Percentiles rank a stretch among this genome's conserved stretches.
Evolutionary conservation across 768 basidiomycete species (phyloP).

Genomic region (Coprinellus micaceus): DNA sequence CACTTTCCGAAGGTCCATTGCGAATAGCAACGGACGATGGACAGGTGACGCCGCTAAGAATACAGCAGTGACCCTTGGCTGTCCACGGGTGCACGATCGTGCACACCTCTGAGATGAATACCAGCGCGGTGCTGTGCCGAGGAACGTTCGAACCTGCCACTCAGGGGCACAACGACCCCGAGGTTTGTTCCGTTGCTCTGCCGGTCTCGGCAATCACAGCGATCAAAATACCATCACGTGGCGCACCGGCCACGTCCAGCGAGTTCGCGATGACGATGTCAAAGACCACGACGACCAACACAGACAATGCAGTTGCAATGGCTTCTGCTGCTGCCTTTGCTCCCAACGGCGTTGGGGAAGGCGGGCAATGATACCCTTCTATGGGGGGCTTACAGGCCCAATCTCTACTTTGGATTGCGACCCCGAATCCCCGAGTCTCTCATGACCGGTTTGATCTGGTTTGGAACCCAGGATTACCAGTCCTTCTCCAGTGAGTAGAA

Average conservation of each 20-base stretch:
- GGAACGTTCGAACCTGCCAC: neutral
- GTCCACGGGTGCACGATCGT: no score
- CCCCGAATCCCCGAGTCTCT: conserved; percentile 85
- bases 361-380: conserved; percentile 53
- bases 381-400: conserved; percentile 88
- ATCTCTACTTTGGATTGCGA: conserved; percentile 91
- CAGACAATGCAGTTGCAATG: conserved; percentile 40
- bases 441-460: conserved; percentile 93
- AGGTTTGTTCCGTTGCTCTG: neutral
- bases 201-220: neutral
- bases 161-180: neutral
- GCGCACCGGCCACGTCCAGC: conserved; percentile 5
- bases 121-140: neutral
- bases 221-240: conserved; percentile 6
- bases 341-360: conserved; percentile 34
- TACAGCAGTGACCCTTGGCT: no score
- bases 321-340: conserved; percentile 44
- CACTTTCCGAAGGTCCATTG: neutral
- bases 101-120: no score
- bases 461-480: conserved; percentile 81
- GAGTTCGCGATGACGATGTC: neutral
- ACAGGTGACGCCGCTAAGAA: neutral
- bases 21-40: neutral
- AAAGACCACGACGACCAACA: conserved; percentile 3
- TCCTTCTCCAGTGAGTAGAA: conserved; percentile 57